These are phyloP conservation scores for Bonia amplexicaulis DNA, from an alignment of 176 grass and related monocot genomes.

Conservation along the genomic window DNA sequence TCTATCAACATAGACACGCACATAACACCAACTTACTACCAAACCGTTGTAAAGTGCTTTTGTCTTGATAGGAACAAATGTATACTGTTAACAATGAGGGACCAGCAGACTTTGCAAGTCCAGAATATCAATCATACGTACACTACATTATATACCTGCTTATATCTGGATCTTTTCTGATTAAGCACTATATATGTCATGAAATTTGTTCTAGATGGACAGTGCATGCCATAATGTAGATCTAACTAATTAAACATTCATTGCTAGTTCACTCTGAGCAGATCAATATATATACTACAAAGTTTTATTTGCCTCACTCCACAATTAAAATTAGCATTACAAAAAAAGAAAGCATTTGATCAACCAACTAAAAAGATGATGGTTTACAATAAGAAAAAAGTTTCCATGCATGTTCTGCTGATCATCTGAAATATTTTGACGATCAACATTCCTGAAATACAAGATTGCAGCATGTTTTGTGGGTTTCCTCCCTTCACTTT, in stretches of 20 bases:
- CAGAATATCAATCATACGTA: constrained; percentile 13
- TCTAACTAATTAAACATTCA: not conserved
- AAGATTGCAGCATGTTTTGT: not conserved
- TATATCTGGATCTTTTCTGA: not conserved
- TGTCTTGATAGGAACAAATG: constrained; percentile 38
- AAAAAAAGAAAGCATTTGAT: not conserved
- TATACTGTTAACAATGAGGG: constrained; percentile 27
- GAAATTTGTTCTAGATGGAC: not conserved
- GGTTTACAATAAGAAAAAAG: not conserved
- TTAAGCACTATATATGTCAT: not conserved
- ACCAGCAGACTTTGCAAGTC: constrained; percentile 6
- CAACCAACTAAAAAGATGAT: not conserved
- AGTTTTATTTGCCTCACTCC: not conserved
- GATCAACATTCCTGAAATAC: not conserved
- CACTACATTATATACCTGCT: constrained; percentile 9
- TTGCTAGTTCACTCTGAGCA: not conserved
- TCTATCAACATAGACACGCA: constrained; percentile 25
- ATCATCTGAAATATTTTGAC: not conserved
- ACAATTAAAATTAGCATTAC: not conserved
- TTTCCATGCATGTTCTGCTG: not conserved
- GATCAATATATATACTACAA: not conserved
- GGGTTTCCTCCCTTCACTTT: not conserved
- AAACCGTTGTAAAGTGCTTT: constrained; percentile 39
- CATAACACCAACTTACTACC: constrained; percentile 42
- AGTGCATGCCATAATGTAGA: not conserved